A percentile compares a stretch with the other conserved stretches of the same genome.
These are phyloP conservation scores for Botrytis fabae DNA, from an alignment of 2,329 filamentous ascomycete species.

Conservation along the genomic window DNA sequence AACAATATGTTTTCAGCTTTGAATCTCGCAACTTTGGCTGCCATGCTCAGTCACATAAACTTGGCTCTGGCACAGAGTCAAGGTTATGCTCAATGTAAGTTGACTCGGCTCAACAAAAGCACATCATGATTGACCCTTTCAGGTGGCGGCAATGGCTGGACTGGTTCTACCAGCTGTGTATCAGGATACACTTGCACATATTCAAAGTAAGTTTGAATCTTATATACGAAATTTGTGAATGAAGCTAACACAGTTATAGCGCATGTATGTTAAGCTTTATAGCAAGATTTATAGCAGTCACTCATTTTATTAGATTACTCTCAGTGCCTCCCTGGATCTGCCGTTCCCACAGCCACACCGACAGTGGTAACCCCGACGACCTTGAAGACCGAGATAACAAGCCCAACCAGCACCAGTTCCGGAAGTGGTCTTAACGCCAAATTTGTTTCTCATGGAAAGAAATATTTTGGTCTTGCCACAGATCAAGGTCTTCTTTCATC, in stretches of 20 bases:
- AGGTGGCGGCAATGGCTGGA: slow-evolving; percentile 40
- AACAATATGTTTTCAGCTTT: slow-evolving; percentile 30
- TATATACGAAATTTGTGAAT: too few relatives aligned
- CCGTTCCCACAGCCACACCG: slow-evolving; percentile 13
- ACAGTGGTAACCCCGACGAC: slow-evolving; percentile 20
- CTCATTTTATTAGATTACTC: slow-evolving; percentile 29
- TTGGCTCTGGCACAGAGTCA: slow-evolving; percentile 27
- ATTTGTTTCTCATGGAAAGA: slow-evolving; percentile 63
- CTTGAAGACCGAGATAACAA: slow-evolving; percentile 5
- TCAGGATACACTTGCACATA: slow-evolving; percentile 37
- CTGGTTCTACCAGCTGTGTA: slow-evolving; percentile 38
- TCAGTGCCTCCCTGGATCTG: slow-evolving; percentile 32
- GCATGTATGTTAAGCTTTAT: neutral
- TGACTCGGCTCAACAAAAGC: neutral
- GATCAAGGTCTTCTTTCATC: slow-evolving; percentile 54
- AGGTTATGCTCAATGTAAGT: slow-evolving; percentile 32
- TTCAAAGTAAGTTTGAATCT: slow-evolving; percentile 24
- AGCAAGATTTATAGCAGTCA: neutral
- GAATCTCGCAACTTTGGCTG: slow-evolving; percentile 30
- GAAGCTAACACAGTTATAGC: neutral
- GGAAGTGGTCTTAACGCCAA: slow-evolving; percentile 56
- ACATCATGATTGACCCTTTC: slow-evolving; percentile 5
- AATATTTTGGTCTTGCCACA: slow-evolving; percentile 61
- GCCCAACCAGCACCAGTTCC: slow-evolving; percentile 29
- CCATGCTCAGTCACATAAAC: slow-evolving; percentile 29